Evolutionary conservation across 345 rosid species (phyloP), one percentile per base, ranked within the genome.

Genomic region (Diplotaxis tenuifolia): DNA sequence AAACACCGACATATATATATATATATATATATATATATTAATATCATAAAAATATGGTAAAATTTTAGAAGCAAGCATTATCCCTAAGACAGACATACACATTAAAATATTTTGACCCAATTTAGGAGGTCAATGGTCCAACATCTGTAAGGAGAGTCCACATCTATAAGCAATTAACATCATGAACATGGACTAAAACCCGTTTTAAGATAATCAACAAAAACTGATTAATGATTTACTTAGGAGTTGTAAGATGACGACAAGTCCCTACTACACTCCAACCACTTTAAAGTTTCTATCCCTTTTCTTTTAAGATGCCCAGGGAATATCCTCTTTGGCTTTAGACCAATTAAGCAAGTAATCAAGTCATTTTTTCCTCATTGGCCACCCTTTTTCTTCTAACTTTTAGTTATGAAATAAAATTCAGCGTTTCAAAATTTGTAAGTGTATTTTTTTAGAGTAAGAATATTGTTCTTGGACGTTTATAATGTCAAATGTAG

Each of bases 91-190:
- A 57, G 12, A 27, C 62, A 25, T 5, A 47, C 9, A 16, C 9
- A 47, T 0, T 7, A 16, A 60, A 27, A 5, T 55, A 69, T 75
- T 8, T 68, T 53, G 28, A 42, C 60, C 42, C 21, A 16, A 16
- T 69, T n/a, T 57, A 11, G 49, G 73, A 40, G 47, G 62, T 32
- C 67, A 36, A 14, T 68, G 25, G 62, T 75, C 62, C 40, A 53
- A 68, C 64, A 68, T 75, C 9, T 67, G 42, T 61, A 52, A 40
- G 22, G 52, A 62, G 74, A 69, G 42, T 29, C 67, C 67, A 63
- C 71, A 63, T 76, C 75, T 45, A 63, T 60, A 63, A 76, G 66
- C 42, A 76, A 63, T 63, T 70, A 70, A 56, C 29, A 55, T 55
- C 60, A 47, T 11, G 66, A 56, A 22, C 50, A 68, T 38, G 20